Conservation (phyloP, 805 yeast species). For the Candida sphagnicola region DNA sequence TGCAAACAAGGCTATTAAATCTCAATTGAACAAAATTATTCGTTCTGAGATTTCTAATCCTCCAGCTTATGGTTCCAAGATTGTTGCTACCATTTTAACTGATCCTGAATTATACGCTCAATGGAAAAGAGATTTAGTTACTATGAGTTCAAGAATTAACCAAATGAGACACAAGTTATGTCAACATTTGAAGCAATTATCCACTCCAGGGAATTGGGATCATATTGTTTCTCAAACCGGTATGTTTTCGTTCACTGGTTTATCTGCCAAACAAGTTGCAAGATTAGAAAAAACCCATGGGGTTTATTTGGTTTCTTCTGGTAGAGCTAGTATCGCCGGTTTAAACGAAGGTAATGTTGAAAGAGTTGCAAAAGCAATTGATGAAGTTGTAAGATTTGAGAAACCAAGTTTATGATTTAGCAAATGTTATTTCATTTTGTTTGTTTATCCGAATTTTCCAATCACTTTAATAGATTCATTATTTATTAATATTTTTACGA, state of each 20-base stretch:
- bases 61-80: constrained; percentile 93
- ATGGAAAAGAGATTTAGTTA: constrained; percentile 80
- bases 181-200: constrained; percentile 52
- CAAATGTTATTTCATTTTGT: neutral
- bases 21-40: constrained; percentile 73
- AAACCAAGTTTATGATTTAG: neutral
- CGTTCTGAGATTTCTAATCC: constrained; percentile 90
- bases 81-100: constrained; percentile 71
- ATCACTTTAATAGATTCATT: neutral
- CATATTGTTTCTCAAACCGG: constrained; percentile 91
- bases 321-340: constrained; percentile 94
- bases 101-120: constrained; percentile 63
- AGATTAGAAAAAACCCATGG: constrained; percentile 75
- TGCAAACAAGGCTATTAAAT: constrained; percentile 54
- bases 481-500: neutral
- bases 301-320: constrained; percentile 75
- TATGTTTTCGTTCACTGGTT: constrained; percentile 95
- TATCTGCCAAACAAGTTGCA: constrained; percentile 69
- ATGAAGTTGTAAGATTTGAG: constrained; percentile 59
- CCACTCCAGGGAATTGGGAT: constrained; percentile 89
- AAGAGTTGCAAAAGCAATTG: constrained; percentile 75
- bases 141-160: constrained; percentile 83
- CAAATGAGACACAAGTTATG: constrained; percentile 72
- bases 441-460: neutral
- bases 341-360: constrained; percentile 75